Percentiles rank a stretch among this genome's conserved stretches.
These are phyloP conservation scores for Cadophora sp. DNA, from an alignment of 2,329 filamentous ascomycete species.

Conservation along the genomic window DNA sequence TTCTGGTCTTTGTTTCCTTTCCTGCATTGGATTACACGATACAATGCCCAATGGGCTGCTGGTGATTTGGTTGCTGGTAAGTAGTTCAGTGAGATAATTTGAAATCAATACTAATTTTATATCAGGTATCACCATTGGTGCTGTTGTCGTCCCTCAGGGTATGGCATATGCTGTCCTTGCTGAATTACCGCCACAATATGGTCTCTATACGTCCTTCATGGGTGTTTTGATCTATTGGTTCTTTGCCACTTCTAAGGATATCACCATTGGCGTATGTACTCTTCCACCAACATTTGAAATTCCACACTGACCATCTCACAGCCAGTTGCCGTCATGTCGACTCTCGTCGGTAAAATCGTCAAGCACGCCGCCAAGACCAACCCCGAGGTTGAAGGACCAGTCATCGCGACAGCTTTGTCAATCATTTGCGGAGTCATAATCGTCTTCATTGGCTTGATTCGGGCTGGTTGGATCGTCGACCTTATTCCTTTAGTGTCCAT, in stretches of 20 bases:
- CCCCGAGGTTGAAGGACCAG: conserved; percentile 64
- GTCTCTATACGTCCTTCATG: conserved; percentile 95
- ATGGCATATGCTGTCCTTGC: conserved; percentile 95
- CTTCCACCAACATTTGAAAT: background rate
- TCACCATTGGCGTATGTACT: conserved; percentile 86
- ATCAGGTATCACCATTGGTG: conserved; percentile 71
- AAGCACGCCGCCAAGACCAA: conserved; percentile 62
- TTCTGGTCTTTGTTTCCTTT: conserved; percentile 83
- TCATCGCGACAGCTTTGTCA: conserved; percentile 79
- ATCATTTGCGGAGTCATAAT: conserved; percentile 82
- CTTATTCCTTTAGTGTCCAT: conserved; percentile 90
- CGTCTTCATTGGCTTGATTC: conserved; percentile 76
- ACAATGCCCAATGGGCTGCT: conserved; percentile 87
- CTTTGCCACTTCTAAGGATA: conserved; percentile 97
- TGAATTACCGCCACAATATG: conserved; percentile 79
- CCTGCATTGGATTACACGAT: conserved; percentile 83
- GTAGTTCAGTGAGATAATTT: conserved; percentile 38
- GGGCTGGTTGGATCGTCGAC: conserved; percentile 89
- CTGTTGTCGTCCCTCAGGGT: conserved; percentile 89
- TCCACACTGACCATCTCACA: conserved; percentile 45
- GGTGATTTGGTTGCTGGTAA: conserved; percentile 89
- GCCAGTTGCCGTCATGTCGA: conserved; percentile 96
- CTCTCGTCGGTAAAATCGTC: conserved; percentile 84
- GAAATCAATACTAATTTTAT: background rate
- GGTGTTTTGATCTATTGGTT: conserved; percentile 96